Evolutionary conservation across 2,329 filamentous ascomycete species (phyloP), one percentile per base, ranked within the genome.

Genomic region (Pseudogymnoascus sp.): DNA sequence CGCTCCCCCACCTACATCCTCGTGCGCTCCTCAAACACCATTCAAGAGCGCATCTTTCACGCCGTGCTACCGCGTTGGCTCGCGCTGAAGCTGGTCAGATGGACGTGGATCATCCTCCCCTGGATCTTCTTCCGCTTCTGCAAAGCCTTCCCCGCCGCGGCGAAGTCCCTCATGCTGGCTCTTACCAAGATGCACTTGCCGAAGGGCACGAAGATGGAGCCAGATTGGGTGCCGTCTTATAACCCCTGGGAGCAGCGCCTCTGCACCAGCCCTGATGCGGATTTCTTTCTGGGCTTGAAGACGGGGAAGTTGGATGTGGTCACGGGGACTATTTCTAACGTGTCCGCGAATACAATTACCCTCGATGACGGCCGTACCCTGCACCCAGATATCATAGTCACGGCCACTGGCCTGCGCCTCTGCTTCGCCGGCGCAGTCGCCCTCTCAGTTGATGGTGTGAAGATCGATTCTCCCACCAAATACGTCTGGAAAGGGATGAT

Each of bases 161-260:
- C 81, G 2, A 75, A 77, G 3, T 70, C 64, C n/a, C 48, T 81
- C 13, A 68, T 88, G 33, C 72, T 74, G 15, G 68, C 71, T 3
- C 70, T 70, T 33, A 78, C 80, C 1, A 70, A 72, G 17, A 70
- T 69, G 13, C 75, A 80, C 33, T 76, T 88, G 0, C 84, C 84
- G 0, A 67, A 68, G 0, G 68, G 74, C n/a, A 72, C 84, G 13
- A 72, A 75, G 1, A 70, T 75, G 64, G 78, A 83, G n/a, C 81
- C 80, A 1, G 78, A 86, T 68, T 84, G 85, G 73, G 75, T 75
- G 17, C 82, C 82, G 0, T 69, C 71, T 0, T 85, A 85, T 63
- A 78, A 79, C 5, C 84, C 83, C 0, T 86, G 87, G 85, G 81
- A 90, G 61, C 88, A 91, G 68, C 81, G 89, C 1, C 74, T 91